These are phyloP conservation scores for Fragaria iinumae DNA, from an alignment of 306 rosid genomes.

Conservation along the genomic window DNA sequence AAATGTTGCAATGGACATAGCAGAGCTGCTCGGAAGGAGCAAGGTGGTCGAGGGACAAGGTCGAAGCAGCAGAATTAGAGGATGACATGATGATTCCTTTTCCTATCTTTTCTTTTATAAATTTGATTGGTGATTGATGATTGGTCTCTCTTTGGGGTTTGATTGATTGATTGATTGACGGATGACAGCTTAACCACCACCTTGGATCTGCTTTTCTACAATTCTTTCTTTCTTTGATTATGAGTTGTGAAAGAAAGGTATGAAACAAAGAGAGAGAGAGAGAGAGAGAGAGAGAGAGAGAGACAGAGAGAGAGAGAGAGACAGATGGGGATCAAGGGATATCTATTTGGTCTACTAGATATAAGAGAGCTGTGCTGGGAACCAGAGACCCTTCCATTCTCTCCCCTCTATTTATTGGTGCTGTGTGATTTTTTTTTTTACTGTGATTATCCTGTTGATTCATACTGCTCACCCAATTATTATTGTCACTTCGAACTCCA, in stretches of 20 bases:
- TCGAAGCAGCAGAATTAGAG: slow-evolving; percentile 48
- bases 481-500: neutral
- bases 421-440: neutral
- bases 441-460: neutral
- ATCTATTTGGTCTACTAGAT: slow-evolving; percentile 49
- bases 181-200: slow-evolving; percentile 95
- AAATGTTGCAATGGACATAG: slow-evolving; percentile 92
- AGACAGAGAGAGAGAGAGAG: slow-evolving; percentile 24
- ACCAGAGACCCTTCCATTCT: slow-evolving; percentile 15
- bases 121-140: slow-evolving; percentile 53
- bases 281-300: slow-evolving; percentile 16
- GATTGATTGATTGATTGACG: slow-evolving; percentile 72
- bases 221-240: slow-evolving; percentile 46
- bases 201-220: slow-evolving; percentile 67
- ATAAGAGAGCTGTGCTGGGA: slow-evolving; percentile 31
- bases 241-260: slow-evolving; percentile 67
- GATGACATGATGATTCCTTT: slow-evolving; percentile 67
- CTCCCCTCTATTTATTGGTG: slow-evolving; percentile 27
- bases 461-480: neutral
- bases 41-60: slow-evolving; percentile 82
- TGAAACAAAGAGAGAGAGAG: slow-evolving; percentile 16
- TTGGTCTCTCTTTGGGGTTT: slow-evolving; percentile 53
- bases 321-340: slow-evolving; percentile 19
- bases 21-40: slow-evolving; percentile 94
- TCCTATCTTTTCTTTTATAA: slow-evolving; percentile 24